A percentile compares a stretch with the other conserved stretches of the same genome.
Evolutionary conservation across 2,329 filamentous ascomycete species (phyloP).

Genomic region (Fusarium sp.): DNA sequence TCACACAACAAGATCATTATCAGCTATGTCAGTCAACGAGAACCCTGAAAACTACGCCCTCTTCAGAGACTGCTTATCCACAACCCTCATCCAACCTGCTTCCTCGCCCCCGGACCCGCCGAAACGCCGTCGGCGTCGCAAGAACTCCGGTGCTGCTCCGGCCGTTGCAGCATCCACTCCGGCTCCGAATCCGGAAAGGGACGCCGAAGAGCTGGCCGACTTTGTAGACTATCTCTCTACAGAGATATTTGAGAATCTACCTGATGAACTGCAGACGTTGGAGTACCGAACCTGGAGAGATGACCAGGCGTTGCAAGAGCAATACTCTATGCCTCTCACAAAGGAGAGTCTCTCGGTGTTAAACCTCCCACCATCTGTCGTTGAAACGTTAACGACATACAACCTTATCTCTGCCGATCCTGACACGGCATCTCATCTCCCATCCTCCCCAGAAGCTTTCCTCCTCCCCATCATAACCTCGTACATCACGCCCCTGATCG

Average conservation of each 20-base stretch:
- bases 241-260: conserved; percentile 75
- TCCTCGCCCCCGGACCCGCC: conserved; percentile 55
- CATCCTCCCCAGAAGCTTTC: conserved; percentile 62
- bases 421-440: conserved; percentile 49
- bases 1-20: background rate
- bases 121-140: conserved; percentile 57
- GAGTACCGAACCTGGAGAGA: conserved; percentile 66
- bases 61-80: conserved; percentile 80
- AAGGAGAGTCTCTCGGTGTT: conserved; percentile 64
- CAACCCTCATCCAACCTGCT: conserved; percentile 72
- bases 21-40: conserved; percentile 37
- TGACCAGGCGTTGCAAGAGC: conserved; percentile 57
- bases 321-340: conserved; percentile 69
- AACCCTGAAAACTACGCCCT: conserved; percentile 59
- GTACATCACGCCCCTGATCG: conserved; percentile 68
- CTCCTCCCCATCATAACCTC: conserved; percentile 70
- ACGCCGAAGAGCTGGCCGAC: conserved; percentile 77
- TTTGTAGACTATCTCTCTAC: conserved; percentile 83
- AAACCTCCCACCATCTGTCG: conserved; percentile 63
- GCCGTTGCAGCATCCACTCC: conserved; percentile 20
- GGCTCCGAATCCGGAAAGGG: conserved; percentile 31
- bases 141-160: conserved; percentile 27
- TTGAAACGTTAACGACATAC: conserved; percentile 77
- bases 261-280: conserved; percentile 68
- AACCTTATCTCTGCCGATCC: conserved; percentile 63